Evolutionary conservation across 495 filamentous ascomycete species (phyloP).

Genomic region (Hypoxylon fragiforme): DNA sequence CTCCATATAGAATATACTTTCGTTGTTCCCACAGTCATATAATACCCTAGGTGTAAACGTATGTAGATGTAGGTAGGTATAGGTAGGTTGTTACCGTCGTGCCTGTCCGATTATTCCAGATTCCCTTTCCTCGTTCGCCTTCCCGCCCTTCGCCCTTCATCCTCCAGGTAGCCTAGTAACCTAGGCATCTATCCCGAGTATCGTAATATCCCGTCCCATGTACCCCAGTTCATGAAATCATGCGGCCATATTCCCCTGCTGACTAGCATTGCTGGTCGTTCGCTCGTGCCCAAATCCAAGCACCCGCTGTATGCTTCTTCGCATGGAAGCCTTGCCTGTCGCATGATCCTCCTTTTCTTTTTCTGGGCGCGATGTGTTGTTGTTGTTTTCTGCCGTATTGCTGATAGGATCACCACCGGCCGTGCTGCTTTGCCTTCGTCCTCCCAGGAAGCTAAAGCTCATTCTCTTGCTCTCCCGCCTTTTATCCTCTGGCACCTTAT

Average conservation of each 20-base stretch:
- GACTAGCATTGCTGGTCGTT: conserved; percentile 7
- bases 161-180: too few species aligned
- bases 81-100: background rate
- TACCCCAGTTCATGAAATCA: background rate
- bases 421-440: conserved; percentile 25
- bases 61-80: conserved; percentile 3
- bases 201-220: background rate
- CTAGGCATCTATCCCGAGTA: background rate
- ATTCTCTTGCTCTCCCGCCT: conserved; percentile 36
- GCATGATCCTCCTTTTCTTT: conserved; percentile 57
- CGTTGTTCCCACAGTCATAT: too few species aligned
- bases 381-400: too few species aligned
- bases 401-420: conserved; percentile 24
- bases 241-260: conserved; percentile 1
- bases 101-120: background rate
- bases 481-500: conserved; percentile 23
- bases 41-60: too few species aligned
- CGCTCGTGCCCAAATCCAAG: conserved; percentile 41
- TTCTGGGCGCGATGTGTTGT: conserved; percentile 32
- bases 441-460: conserved; percentile 39
- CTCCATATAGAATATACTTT: too few species aligned
- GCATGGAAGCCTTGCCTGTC: conserved; percentile 40
- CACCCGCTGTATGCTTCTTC: conserved; percentile 47
- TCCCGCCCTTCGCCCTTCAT: background rate
- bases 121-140: background rate